Evolutionary conservation across 1,284 basidiomycete species (phyloP).

Genomic region (Puccinia hordei): DNA sequence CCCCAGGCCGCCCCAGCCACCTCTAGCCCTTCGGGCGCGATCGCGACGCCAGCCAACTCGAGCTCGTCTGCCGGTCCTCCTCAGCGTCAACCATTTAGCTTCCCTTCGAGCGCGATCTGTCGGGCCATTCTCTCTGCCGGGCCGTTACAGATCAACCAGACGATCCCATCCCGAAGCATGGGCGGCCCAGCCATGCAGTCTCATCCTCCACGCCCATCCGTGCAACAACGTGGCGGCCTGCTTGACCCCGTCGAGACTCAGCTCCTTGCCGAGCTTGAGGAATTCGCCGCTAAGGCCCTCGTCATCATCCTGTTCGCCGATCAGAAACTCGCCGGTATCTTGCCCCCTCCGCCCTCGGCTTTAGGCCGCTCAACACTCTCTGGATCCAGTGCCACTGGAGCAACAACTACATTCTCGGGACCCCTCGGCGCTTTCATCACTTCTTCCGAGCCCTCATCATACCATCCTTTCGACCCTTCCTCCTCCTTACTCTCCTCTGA

Average conservation of each 20-base stretch:
- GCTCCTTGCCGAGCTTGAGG: constrained; percentile 34
- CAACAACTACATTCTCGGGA: neutral
- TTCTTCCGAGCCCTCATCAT: neutral
- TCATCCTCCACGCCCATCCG: neutral
- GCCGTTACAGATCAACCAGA: neutral
- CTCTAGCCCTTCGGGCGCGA: neutral
- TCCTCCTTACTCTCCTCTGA: neutral
- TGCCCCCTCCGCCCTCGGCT: constrained; percentile 43
- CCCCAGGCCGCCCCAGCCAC: neutral
- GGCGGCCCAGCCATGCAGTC: neutral
- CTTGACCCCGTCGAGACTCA: constrained; percentile 28
- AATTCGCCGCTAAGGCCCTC: constrained; percentile 37
- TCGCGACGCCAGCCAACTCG: neutral
- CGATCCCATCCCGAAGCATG: neutral
- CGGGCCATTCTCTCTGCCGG: constrained; percentile 28
- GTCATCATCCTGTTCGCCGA: constrained; percentile 43
- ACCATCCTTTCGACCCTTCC: neutral
- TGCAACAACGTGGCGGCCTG: neutral
- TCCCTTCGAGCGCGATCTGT: constrained; percentile 24
- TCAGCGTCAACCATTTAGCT: neutral
- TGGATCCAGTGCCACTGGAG: neutral
- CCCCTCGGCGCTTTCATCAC: constrained; percentile 32
- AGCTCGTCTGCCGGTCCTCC: neutral
- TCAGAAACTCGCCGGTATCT: constrained; percentile 24
- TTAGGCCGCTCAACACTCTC: neutral